Evolutionary conservation across 176 grass and related monocot species (phyloP), one percentile per base, ranked within the genome.

Genomic region (Aegilops speltoides): DNA sequence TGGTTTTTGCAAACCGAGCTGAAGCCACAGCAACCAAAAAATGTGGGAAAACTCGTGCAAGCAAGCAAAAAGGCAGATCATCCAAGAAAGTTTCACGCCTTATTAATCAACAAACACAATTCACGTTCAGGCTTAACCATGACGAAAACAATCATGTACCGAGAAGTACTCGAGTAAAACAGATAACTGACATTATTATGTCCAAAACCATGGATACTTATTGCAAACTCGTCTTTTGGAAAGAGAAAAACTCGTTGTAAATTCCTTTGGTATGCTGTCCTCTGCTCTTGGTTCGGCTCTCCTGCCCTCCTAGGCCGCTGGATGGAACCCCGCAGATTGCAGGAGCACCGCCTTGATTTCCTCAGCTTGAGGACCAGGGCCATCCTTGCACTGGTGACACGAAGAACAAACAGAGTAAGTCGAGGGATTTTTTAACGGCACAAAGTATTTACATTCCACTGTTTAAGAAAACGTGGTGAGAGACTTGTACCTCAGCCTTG

Each of bases 331-430:
- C 0, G 94, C 80, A 36, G 89, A 94, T 56, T 99, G 87, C 86
- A 96, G 65, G 31, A 99, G 97, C 56, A 94, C 83, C 1, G 90
- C 80, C 81, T 99, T 99, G 87, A 99, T 99, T 63, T 96, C 97
- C 34, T 99, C 97, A 5, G 97, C 90, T 52, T 89, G 65, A 48
- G 91, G 79, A 32, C 87, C 89, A 22, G 90, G 92, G 3, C 86
- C 94, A 57, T 99, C 97, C 70, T 93, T 96, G 90, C 89, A 89
- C 79, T 97, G 94, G 94, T 93, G 85, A 84, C 76, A 78, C 20
- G 4, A 90, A 68, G 52, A 38, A 85, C 38, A 33, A 52, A 73
- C 8, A 41, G 23, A 86, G 28, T 32, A 69, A 78, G 24, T 7
- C 65, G 28, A 84, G 37, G 13, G 37, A 5, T 67, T 50, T 84